phyloP scores from a whole-genome alignment of 441 rosid species.

The Hura crepitans region DNA sequence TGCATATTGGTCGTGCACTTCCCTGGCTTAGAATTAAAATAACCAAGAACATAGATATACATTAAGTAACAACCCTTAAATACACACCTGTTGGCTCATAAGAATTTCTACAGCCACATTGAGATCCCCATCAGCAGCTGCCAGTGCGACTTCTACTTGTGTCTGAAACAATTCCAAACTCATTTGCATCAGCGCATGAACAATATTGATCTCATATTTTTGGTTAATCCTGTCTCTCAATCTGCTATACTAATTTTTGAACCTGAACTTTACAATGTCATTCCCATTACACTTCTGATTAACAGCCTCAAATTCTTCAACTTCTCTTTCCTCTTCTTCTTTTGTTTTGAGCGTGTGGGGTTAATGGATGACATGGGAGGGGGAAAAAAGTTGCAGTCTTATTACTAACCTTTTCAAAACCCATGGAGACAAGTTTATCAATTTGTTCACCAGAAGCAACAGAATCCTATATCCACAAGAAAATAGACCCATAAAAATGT shows the following conservation, averaged over 20 bases:
- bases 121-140: constrained; percentile 91
- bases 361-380: neutral
- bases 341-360: neutral
- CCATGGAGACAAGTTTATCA: constrained; percentile 82
- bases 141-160: constrained; percentile 88
- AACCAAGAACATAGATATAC: neutral
- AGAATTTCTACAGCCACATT: constrained; percentile 88
- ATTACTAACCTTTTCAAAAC: constrained; percentile 72
- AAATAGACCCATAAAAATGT: constrained; percentile 13
- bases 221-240: neutral
- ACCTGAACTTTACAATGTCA: neutral
- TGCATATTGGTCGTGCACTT: constrained; percentile 21
- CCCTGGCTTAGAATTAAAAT: constrained; percentile 3
- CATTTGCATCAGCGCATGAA: neutral
- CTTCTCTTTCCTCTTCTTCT: neutral
- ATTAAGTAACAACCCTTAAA: neutral
- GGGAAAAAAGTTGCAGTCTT: neutral
- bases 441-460: constrained; percentile 60
- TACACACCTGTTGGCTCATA: constrained; percentile 76
- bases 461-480: constrained; percentile 35
- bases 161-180: constrained; percentile 50
- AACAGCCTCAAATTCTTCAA: neutral
- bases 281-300: neutral
- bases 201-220: neutral
- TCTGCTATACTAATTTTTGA: constrained; percentile 1